phyloP scores from a whole-genome alignment of 2,329 filamentous ascomycete genomes.

The Tolypocladium sp. region DNA sequence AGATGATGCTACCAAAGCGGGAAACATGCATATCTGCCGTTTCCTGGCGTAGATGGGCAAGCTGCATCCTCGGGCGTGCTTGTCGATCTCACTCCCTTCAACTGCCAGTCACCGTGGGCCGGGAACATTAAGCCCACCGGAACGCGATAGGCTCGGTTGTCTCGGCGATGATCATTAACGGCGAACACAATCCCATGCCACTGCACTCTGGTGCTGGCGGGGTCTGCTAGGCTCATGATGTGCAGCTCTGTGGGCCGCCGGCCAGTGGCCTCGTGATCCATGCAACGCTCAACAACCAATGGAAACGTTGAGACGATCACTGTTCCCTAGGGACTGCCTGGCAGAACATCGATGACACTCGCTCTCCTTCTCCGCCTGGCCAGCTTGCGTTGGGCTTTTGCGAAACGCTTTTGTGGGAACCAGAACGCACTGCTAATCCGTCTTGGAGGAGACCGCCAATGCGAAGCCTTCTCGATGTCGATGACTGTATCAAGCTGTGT shows the following conservation, averaged over 20 bases:
- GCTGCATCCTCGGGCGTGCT: neutral
- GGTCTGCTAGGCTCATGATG: slow-evolving; percentile 5
- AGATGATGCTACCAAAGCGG: neutral
- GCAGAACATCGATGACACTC: neutral
- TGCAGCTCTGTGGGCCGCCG: slow-evolving; percentile 2
- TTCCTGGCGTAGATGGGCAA: neutral
- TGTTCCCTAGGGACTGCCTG: neutral
- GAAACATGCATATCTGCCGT: neutral
- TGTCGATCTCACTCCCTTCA: neutral
- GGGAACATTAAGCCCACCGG: neutral
- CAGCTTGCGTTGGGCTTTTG: neutral
- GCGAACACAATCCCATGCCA: slow-evolving; percentile 4
- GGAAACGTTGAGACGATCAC: neutral
- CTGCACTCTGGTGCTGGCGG: slow-evolving; percentile 4
- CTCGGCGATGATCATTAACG: neutral
- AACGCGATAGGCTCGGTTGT: neutral
- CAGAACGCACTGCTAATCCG: too few species aligned
- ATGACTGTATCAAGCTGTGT: neutral
- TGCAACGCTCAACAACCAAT: slow-evolving; percentile 10
- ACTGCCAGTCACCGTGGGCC: neutral
- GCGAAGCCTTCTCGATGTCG: neutral
- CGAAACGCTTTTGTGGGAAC: too few species aligned
- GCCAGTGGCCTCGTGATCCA: slow-evolving; percentile 10
- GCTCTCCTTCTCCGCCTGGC: neutral
- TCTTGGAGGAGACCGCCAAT: too few species aligned